Evolutionary conservation across 306 rosid species (phyloP), one percentile per base, ranked within the genome.

Genomic region (Pterocarpus santalinus): DNA sequence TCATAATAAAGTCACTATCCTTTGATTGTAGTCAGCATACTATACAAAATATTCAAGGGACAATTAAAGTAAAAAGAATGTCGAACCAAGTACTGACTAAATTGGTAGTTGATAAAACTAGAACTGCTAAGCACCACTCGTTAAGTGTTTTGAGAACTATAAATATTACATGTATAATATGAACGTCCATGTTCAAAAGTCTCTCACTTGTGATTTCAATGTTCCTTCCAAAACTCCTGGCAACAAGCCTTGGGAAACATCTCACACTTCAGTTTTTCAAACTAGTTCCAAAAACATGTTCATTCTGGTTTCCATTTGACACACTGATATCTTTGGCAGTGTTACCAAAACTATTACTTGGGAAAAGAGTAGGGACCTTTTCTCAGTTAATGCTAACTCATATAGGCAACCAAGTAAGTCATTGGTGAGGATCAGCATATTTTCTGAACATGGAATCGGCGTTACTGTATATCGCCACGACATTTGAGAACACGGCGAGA

Each of bases 401-500:
- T 51, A 14, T 17, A 57, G 15, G 15, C 28, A 78, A 5, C 5
- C 17, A 16, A 30, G 11, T 44, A 75, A 75, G 35, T 86, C 87
- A 84, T 13, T 66, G 60, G 16, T 36, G 56, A 67, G 58, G 22
- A 76, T 72, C 32, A 64, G 41, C 78, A 7, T 56, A 66, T 67
- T 81, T 79, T 65, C 58, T 69, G 22, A 86, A 79, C 73, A 87
- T 46, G 71, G 90, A 60, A 16, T 60, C 60, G 17, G 79, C 86
- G 33, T 91, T 83, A 64, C 90, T 89, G 83, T 88, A 91, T 75
- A 91, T 83, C 16, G 91, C 95, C 74, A 89, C 83, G 66, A 65
- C 22, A 67, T 91, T 91, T 32, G 93, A 75, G 67, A 76, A 88
- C 56, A 92, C 94, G n/a, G 97, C 98, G 32, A 92, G 88, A 72